Conservation (phyloP, 305 asterid genomes). For the Fraxinus albicans region DNA sequence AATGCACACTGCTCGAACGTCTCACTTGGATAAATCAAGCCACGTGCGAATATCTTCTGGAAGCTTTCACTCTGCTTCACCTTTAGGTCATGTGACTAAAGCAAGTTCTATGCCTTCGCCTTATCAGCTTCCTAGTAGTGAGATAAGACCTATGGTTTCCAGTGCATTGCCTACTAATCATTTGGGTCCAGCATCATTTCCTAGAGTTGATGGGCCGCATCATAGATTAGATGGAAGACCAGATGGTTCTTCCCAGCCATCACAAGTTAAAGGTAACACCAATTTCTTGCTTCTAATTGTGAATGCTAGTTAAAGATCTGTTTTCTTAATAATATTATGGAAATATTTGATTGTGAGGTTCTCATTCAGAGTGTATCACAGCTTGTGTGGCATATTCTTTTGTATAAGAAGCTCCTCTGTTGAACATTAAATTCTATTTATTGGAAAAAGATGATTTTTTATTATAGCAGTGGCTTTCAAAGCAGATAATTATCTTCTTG, state of each 20-base stretch:
- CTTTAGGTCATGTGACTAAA: constrained; percentile 39
- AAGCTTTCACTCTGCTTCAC: constrained; percentile 47
- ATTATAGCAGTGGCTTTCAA: background rate
- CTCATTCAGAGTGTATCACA: constrained; percentile 2
- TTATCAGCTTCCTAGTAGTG: constrained; percentile 91
- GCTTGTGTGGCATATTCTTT: constrained; percentile 18
- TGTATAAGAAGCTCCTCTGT: background rate
- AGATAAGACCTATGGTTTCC: constrained; percentile 66
- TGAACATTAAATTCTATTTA: background rate
- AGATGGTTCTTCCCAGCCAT: constrained; percentile 58
- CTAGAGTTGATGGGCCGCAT: constrained; percentile 61
- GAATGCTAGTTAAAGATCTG: background rate
- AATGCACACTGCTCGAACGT: constrained; percentile 43
- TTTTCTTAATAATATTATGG: constrained; percentile 13
- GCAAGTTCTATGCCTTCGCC: constrained; percentile 52
- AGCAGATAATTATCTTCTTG: constrained; percentile 18
- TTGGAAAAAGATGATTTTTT: background rate
- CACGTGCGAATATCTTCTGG: constrained; percentile 52
- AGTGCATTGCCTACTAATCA: constrained; percentile 53
- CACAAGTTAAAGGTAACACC: constrained; percentile 66
- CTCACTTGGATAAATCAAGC: constrained; percentile 57
- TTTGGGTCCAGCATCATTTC: constrained; percentile 48
- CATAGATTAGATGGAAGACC: constrained; percentile 65
- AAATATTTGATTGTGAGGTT: constrained; percentile 15
- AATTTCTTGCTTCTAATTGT: constrained; percentile 15